Percentiles rank a stretch among this genome's conserved stretches.
Evolutionary conservation across 2,329 filamentous ascomycete species (phyloP).

Genomic region (Purpureocillium takamizusanense): DNA sequence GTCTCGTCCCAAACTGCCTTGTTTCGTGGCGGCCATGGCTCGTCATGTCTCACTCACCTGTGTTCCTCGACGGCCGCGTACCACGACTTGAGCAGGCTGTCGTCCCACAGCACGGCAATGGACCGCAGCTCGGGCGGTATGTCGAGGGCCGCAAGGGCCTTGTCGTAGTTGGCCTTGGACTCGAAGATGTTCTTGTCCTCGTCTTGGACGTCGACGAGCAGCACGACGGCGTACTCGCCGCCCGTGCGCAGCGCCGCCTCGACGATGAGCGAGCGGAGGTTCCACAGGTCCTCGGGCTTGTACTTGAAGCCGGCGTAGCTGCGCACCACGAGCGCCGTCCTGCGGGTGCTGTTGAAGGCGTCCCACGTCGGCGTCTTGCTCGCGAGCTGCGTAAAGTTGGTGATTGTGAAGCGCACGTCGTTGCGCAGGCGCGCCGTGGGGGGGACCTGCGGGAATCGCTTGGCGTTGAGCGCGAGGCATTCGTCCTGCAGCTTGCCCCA

Average conservation of each 20-base stretch:
- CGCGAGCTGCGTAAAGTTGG: slow-evolving; percentile 5
- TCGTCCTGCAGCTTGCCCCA: slow-evolving; percentile 25
- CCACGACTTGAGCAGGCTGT: slow-evolving; percentile 55
- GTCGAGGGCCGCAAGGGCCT: slow-evolving; percentile 37
- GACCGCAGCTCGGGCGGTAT: slow-evolving; percentile 58
- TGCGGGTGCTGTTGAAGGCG: slow-evolving; percentile 15
- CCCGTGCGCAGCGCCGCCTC: slow-evolving; percentile 52
- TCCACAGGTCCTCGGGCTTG: slow-evolving; percentile 50
- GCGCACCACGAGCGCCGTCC: slow-evolving; percentile 15
- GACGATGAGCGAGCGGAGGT: slow-evolving; percentile 54
- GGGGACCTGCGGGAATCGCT: slow-evolving; percentile 30
- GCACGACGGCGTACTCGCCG: slow-evolving; percentile 54
- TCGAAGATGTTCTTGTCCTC: slow-evolving; percentile 45
- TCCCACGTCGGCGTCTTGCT: slow-evolving; percentile 14
- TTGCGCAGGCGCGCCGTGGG: slow-evolving; percentile 7
- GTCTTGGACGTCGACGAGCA: slow-evolving; percentile 55
- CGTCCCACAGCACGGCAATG: slow-evolving; percentile 63
- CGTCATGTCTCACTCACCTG: too few relatives aligned
- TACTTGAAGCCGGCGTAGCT: slow-evolving; percentile 41
- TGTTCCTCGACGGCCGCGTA: slow-evolving; percentile 53
- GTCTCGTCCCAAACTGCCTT: too few relatives aligned
- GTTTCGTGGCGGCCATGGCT: too few relatives aligned
- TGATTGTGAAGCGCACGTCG: slow-evolving; percentile 10
- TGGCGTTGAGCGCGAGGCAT: slow-evolving; percentile 37
- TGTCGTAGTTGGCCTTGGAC: slow-evolving; percentile 40